These are phyloP conservation scores for Coemansia aciculifera DNA, from an alignment of 192 early-diverging fungal species.

Conservation along the genomic window DNA sequence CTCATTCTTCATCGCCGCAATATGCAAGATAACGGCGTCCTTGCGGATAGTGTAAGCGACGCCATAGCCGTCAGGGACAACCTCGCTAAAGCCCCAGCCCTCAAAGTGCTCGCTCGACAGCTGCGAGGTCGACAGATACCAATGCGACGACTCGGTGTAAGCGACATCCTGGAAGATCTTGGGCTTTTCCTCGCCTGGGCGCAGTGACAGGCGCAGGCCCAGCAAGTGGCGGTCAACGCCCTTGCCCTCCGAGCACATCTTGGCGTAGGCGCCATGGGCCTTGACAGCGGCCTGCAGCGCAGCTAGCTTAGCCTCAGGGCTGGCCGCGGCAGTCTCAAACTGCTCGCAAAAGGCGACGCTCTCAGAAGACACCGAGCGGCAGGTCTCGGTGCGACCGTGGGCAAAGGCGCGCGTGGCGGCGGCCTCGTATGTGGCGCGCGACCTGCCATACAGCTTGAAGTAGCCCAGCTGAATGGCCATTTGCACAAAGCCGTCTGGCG, in stretches of 20 bases:
- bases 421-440: constrained; percentile 86
- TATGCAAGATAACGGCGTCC: constrained; percentile 82
- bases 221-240: constrained; percentile 93
- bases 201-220: constrained; percentile 74
- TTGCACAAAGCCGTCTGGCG: constrained; percentile 79
- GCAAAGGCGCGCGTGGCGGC: constrained; percentile 88
- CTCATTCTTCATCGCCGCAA: constrained; percentile 69
- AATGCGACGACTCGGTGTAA: constrained; percentile 76
- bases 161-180: constrained; percentile 81
- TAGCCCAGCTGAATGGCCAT: constrained; percentile 98
- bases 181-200: constrained; percentile 77
- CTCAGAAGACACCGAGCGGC: constrained; percentile 77
- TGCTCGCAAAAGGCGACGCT: constrained; percentile 78
- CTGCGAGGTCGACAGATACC: constrained; percentile 92
- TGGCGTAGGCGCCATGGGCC: constrained; percentile 83
- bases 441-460: constrained; percentile 86
- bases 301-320: constrained; percentile 61
- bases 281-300: constrained; percentile 75
- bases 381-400: constrained; percentile 92
- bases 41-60: constrained; percentile 94
- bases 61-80: constrained; percentile 89
- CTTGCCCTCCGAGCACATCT: constrained; percentile 71
- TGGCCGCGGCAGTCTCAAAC: constrained; percentile 71
- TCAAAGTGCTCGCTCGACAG: constrained; percentile 89
- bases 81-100: constrained; percentile 89